Base-by-base conservation (phyloP, 208 protist genomes). In the Angomonas desouzai region DNA sequence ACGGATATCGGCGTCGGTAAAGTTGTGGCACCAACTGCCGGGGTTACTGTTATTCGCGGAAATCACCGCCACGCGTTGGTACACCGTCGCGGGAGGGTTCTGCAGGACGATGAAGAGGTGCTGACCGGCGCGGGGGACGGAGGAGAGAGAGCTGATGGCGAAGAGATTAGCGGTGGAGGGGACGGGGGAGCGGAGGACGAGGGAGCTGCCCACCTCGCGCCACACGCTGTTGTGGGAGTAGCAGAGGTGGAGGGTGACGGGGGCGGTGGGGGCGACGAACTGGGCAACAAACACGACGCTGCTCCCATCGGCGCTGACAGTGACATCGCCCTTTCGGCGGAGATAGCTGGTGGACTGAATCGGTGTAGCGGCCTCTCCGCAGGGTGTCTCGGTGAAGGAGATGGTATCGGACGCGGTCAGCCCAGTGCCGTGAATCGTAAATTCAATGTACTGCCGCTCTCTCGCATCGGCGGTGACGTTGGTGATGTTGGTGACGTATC, bases 1-100 rank as follows among this genome's bases (percentile, higher is more conserved):
- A 16, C 70, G 78, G 0, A 93, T 70, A 48, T 87, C 55, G 3
- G 27, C 43, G 1, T 10, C 20, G 2, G 83, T 94, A 76, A 87
- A 94, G 76, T 94, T 94, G 64, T 91, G 83, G 62, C 91, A 96
- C 88, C 91, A 96, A n/a, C 83, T 86, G 20, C 77, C 76, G 34
- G 47, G n/a, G 28, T 48, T n/a, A 23, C 60, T 65, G 16, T 70
- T 64, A 28, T 63, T 51, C 18, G 58, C 72, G 32, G 66, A 74
- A 28, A 89, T 81, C 33, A 91, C 76, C 0, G 84, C 81, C 1
- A 74, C 81, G 30, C 56, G 43, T 20, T 29, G 49, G 1, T 55
- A 64, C n/a, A 63, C 32, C 9, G 18, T 56, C 1, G 58, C 55
- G 1, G 30, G 48, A 3, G 43, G 67, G 55, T 61, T 53, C 48